These are phyloP conservation scores for Dendrothele bispora DNA, from an alignment of 768 basidiomycete genomes.

Conservation along the genomic window DNA sequence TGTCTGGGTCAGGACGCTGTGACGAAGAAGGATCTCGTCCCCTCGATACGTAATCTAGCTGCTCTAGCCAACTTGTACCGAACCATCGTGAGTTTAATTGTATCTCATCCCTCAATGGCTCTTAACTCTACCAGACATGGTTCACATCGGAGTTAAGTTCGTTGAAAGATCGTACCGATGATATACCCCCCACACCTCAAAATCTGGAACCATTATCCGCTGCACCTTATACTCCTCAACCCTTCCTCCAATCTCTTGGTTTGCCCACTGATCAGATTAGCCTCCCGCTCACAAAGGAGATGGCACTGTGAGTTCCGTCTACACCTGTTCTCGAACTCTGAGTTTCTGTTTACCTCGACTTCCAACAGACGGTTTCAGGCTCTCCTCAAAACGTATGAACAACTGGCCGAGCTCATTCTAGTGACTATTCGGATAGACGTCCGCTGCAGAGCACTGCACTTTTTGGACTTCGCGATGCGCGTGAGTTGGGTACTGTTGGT, in stretches of 20 bases:
- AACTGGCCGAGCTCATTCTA: constrained; percentile 83
- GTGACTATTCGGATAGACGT: constrained; percentile 88
- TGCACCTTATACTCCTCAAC: constrained; percentile 39
- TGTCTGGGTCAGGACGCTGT: constrained; percentile 58
- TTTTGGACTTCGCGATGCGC: constrained; percentile 76
- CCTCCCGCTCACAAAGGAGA: constrained; percentile 83
- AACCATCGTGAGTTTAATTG: constrained; percentile 66
- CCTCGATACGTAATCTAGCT: constrained; percentile 69
- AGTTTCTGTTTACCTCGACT: constrained; percentile 9
- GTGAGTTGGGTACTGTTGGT: constrained; percentile 41
- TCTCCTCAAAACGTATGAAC: constrained; percentile 85
- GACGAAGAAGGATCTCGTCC: constrained; percentile 63
- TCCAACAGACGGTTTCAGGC: constrained; percentile 82
- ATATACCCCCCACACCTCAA: constrained; percentile 46
- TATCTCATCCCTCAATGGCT: neutral
- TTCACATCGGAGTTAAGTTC: constrained; percentile 71
- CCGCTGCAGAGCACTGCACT: constrained; percentile 79
- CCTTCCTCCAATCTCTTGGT: constrained; percentile 45
- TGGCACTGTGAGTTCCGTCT: constrained; percentile 69
- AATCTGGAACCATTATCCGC: constrained; percentile 52
- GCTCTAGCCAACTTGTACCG: constrained; percentile 79
- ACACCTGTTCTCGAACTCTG: neutral
- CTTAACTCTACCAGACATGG: constrained; percentile 63
- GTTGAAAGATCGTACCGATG: constrained; percentile 64
- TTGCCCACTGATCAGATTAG: constrained; percentile 49